Evolutionary conservation across 2,329 filamentous ascomycete genomes (phyloP).

Genomic region (Aspergillus eucalypticola): DNA sequence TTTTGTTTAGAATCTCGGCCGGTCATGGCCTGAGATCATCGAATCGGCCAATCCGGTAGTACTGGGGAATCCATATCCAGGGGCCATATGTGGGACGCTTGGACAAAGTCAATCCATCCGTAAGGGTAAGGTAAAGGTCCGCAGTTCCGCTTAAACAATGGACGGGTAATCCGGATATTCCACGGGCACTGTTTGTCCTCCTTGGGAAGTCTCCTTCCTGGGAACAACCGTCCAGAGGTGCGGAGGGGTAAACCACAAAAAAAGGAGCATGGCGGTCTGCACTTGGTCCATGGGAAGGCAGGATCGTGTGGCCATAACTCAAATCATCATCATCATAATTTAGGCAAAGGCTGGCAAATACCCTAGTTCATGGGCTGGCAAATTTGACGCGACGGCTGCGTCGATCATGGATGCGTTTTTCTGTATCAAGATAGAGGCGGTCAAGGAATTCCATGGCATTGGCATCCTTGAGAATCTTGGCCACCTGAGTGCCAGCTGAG

Average conservation of each 20-base stretch:
- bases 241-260: neutral
- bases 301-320: slow-evolving; percentile 8
- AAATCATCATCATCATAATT: slow-evolving; percentile 12
- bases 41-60: slow-evolving; percentile 3
- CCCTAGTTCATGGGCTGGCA: slow-evolving; percentile 27
- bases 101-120: neutral
- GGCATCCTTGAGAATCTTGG: slow-evolving; percentile 82
- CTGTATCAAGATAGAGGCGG: slow-evolving; percentile 77
- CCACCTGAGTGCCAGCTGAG: slow-evolving; percentile 82
- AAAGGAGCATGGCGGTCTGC: neutral
- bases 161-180: slow-evolving; percentile 11
- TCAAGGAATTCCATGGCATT: slow-evolving; percentile 81
- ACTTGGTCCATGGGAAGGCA: neutral
- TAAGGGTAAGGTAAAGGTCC: slow-evolving; percentile 1
- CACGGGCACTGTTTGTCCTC: slow-evolving; percentile 9
- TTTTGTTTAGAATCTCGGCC: neutral
- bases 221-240: slow-evolving; percentile 1
- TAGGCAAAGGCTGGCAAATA: slow-evolving; percentile 5
- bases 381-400: slow-evolving; percentile 42
- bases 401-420: slow-evolving; percentile 74
- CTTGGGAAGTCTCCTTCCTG: slow-evolving; percentile 5
- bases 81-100: slow-evolving; percentile 2
- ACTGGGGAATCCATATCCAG: slow-evolving; percentile 5
- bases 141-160: slow-evolving; percentile 4
- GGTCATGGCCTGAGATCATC: neutral